Base-by-base conservation (phyloP, 73 alveolate species). In the Uronychia setigera region DNA sequence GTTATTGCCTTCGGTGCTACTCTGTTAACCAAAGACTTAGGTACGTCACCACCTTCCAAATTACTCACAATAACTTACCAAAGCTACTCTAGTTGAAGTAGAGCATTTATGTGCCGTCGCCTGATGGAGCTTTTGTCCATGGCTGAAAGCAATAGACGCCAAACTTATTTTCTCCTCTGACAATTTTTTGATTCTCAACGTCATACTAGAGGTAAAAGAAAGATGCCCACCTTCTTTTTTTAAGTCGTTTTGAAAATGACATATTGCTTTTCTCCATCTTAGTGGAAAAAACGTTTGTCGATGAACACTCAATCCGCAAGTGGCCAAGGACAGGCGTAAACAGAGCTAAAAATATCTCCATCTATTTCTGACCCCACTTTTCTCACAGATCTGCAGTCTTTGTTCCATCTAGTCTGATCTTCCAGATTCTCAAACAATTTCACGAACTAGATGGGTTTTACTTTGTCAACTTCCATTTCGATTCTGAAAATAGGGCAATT, bases 361-460 rank as follows among this genome's bases (percentile, higher is more conserved):
- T 46, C 67, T 19, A 19, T 46, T 19, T 46, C 67, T 46, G 5
- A 19, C 5, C 67, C 67, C 67, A 46, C 67, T 19, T 46, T 46
- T 46, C 67, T 46, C 67, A 46, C 67, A 19, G 67, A 46, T 46
- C 67, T 46, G 67, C 67, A 46, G n/a, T 46, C 67, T 46, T 46
- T 46, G 67, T 46, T 46, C 67, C 67, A 46, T 46, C n/a, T 11
- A 11, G 67, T 46, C 67, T 46, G 67, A 5, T 5, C 67, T 46
- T 46, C 67, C 67, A 46, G 19, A 46, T 46, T 46, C 67, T 46
- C 67, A 46, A 46, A 46, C 5, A 46, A 19, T 5, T 19, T 5
- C n/a, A 46, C 67, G 67, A 46, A 46, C n/a, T 46, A 5, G 5
- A 11, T 46, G 19, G 67, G 67, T 5, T 19, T 46, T 5, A 19